These are phyloP conservation scores for Aspergillus sclerotiicarbonarius DNA, from an alignment of 495 filamentous ascomycete species.

Conservation along the genomic window DNA sequence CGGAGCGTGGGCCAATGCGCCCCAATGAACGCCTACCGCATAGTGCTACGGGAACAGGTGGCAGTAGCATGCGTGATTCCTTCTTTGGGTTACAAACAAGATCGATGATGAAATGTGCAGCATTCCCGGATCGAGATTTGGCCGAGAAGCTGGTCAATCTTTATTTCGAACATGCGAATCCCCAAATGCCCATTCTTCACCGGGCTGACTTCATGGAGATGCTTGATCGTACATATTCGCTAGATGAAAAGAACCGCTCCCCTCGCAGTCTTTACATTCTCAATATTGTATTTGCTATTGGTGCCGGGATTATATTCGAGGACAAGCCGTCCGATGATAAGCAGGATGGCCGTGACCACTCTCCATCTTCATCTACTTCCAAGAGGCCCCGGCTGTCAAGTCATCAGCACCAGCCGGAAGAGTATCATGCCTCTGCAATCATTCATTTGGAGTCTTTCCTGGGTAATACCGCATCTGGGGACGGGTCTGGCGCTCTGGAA, in stretches of 20 bases:
- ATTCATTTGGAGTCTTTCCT: constrained; percentile 87
- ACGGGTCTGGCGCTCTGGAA: constrained; percentile 77
- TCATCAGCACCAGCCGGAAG: constrained; percentile 82
- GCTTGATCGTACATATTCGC: constrained; percentile 73
- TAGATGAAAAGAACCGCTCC: constrained; percentile 65
- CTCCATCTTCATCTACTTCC: constrained; percentile 36
- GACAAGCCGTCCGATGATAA: constrained; percentile 49
- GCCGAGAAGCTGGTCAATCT: constrained; percentile 70
- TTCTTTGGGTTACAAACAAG: constrained; percentile 93
- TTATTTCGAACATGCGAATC: constrained; percentile 95
- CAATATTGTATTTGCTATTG: constrained; percentile 98
- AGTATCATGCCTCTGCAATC: constrained; percentile 93
- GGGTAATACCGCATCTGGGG: constrained; percentile 57
- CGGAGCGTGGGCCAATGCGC: constrained; percentile 57
- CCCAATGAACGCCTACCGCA: constrained; percentile 47
- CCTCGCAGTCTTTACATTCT: constrained; percentile 86
- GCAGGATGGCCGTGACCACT: constrained; percentile 27
- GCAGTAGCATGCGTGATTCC: constrained; percentile 84
- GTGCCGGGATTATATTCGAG: constrained; percentile 86
- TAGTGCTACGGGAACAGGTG: constrained; percentile 48
- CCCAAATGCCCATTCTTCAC: constrained; percentile 91
- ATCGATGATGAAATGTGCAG: constrained; percentile 78
- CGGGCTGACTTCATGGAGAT: constrained; percentile 81
- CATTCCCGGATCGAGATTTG: constrained; percentile 75
- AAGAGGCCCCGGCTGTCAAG: constrained; percentile 53